A percentile compares a stretch with the other conserved stretches of the same genome.
Evolutionary conservation across 2,329 filamentous ascomycete species (phyloP).

Genomic region (Aspergillus pseudonomiae): DNA sequence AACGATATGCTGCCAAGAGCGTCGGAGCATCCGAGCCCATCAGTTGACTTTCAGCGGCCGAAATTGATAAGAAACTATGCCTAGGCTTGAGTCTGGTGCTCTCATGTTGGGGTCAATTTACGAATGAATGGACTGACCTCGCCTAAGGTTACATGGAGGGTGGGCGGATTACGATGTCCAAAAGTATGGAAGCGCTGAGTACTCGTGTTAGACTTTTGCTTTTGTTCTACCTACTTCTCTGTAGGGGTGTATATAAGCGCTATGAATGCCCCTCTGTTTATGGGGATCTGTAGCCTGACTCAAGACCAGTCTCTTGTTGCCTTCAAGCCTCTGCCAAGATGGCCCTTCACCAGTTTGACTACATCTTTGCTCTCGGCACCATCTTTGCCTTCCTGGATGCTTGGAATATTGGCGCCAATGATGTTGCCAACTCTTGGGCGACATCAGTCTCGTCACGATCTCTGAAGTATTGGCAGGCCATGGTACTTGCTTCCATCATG

Average conservation of each 20-base stretch:
- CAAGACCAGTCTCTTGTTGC: background rate
- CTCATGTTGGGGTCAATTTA: background rate
- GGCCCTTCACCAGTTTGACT: slow-evolving; percentile 23
- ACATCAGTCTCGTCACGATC: slow-evolving; percentile 25
- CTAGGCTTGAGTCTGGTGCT: background rate
- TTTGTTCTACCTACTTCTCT: background rate
- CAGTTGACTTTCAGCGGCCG: background rate
- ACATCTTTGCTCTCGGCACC: slow-evolving; percentile 23
- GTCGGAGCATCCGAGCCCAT: background rate
- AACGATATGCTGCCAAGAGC: slow-evolving; percentile 1
- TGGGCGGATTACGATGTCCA: background rate
- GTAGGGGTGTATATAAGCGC: slow-evolving; percentile 12
- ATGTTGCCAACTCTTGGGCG: slow-evolving; percentile 26
- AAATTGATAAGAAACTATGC: background rate
- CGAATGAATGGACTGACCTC: background rate
- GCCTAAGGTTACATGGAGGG: background rate
- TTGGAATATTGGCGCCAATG: slow-evolving; percentile 25
- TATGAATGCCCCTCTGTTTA: background rate
- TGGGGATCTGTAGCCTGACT: background rate
- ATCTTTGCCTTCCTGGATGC: slow-evolving; percentile 27
- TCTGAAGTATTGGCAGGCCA: slow-evolving; percentile 23
- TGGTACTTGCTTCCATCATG: slow-evolving; percentile 22
- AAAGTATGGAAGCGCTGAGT: background rate
- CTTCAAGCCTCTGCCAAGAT: slow-evolving; percentile 8
- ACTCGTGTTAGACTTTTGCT: background rate